Base-by-base conservation (phyloP, 768 basidiomycete genomes). In the Dacryopinax primogenitus region DNA sequence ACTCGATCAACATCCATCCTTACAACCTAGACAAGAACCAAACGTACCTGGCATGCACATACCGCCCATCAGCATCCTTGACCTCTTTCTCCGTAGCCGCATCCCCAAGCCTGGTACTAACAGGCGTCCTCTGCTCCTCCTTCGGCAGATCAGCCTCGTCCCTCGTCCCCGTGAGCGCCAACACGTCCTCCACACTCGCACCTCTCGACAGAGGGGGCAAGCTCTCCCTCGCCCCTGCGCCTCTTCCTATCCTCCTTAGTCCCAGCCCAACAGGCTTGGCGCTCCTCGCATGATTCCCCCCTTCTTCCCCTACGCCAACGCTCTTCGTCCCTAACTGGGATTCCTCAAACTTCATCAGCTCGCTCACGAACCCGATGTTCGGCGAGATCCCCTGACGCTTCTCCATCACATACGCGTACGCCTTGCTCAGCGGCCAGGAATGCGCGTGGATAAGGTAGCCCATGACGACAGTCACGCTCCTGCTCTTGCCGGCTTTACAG, bases 401-500 rank as follows among this genome's bases (percentile, higher is more conserved):
- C 70, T 94, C 94, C 39, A 91, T 82, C 28, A 98, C 94, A 72
- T 92, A 96, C 0, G 86, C 78, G 73, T 97, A 98, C 1, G 95
- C 92, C 36, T 84, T 84, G 33, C 91, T 88, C 41, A 97, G 83
- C 21, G 92, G 89, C 95, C 95, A 97, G 72, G 93, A 92, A 72
- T 96, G 93, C 11, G 93, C 90, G 70, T 96, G 94, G 68, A 98
- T 96, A 65, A 98, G 87, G 73, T 96, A 97, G 1, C 91, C 94
- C 79, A 98, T 92, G 39, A 96, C 94, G 13, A 93, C 92, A 0
- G 94, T 96, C 32, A 96, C 94, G 0, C 91, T 94, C 15, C 95
- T 86, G 1, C 91, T 93, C 78, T 93, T 96, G 3, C 94, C 95
- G 3, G 90, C 93, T 76, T 90, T 92, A 77, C 94, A 98, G 73